Base-by-base conservation (phyloP, 768 basidiomycete species). In the Steccherinum ochraceum region DNA sequence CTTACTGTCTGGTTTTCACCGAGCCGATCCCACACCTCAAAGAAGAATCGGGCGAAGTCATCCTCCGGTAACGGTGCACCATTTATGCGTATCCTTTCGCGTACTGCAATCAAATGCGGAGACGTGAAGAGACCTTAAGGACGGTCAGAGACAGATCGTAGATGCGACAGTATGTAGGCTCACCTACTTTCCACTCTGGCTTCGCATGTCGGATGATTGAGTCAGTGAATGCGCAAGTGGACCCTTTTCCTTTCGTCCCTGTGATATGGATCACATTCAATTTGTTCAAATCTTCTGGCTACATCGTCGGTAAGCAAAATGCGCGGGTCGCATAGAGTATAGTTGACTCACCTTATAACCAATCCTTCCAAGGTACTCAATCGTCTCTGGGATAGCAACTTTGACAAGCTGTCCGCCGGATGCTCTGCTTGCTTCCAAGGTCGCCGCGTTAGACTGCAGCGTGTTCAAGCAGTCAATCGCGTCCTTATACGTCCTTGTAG, bases 241-340 rank as follows among this genome's bases (percentile, higher is more conserved):
- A 98, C 5, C 95, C 95, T 66, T 99, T 99, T 26, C 95, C 95
- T 69, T 99, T 99, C 3, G 96, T 98, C 3, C 95, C 95, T 7
- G 95, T 94, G 57, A 99, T 83, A 72, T 99, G 95, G 44, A 98
- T 80, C 51, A 95, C 92, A 66, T 97, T 95, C 49, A 99, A 73
- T 20, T 71, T 69, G 64, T 97, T 93, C 40, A 99, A 76, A 56
- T 94, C 85, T 51, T 80, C 73, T 40, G 88, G 78, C 93, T 96
- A 59, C 48, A 24, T 24, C 7, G 41, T 19, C 41, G 30, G 16
- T 35, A 35, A 35, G 30, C 19, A 43, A 19, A 43, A 18, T 5
- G 19, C 41, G 19, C 20, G 20, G 52, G 48, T n/a, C n/a, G n/a
- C n/a, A 24, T 27, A n/a, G 48, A 50, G 39, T 27, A 25, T 35